phyloP scores from a whole-genome alignment of 1,284 basidiomycete species.

The Leccinum variabile region DNA sequence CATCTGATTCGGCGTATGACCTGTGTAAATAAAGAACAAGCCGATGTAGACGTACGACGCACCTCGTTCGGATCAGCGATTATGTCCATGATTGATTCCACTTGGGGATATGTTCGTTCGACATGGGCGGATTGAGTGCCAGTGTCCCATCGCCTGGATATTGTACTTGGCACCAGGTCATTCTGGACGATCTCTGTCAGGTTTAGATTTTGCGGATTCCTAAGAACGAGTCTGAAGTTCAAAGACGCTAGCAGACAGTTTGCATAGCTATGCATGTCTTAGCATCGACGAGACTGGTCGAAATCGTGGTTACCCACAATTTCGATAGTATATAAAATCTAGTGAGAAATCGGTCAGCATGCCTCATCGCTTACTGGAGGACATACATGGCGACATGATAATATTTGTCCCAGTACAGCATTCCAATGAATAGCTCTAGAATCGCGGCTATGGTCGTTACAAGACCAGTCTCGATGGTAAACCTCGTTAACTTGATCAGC shows the following conservation, averaged over 20 bases:
- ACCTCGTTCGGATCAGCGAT: too few relatives aligned
- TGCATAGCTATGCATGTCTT: conserved; percentile 11
- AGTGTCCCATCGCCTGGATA: too few relatives aligned
- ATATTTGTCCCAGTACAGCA: neutral
- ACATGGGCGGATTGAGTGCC: neutral
- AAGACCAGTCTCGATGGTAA: neutral
- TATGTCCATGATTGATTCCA: neutral
- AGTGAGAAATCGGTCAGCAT: neutral
- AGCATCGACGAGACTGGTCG: neutral
- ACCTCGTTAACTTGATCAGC: neutral
- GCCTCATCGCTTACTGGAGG: neutral
- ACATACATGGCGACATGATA: conserved; percentile 15
- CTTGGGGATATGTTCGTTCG: neutral
- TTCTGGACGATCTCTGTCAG: neutral
- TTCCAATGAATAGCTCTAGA: neutral
- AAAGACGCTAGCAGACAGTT: conserved; percentile 14
- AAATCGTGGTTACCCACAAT: conserved; percentile 3
- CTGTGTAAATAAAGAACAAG: too few relatives aligned
- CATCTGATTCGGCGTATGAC: too few relatives aligned
- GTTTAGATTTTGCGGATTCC: neutral
- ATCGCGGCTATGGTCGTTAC: neutral
- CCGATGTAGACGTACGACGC: too few relatives aligned
- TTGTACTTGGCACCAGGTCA: neutral
- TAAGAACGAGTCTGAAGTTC: conserved; percentile 10
- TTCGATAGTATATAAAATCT: conserved; percentile 18